These are phyloP conservation scores for Septoria linicola DNA, from an alignment of 2,329 filamentous ascomycete genomes.

Conservation along the genomic window DNA sequence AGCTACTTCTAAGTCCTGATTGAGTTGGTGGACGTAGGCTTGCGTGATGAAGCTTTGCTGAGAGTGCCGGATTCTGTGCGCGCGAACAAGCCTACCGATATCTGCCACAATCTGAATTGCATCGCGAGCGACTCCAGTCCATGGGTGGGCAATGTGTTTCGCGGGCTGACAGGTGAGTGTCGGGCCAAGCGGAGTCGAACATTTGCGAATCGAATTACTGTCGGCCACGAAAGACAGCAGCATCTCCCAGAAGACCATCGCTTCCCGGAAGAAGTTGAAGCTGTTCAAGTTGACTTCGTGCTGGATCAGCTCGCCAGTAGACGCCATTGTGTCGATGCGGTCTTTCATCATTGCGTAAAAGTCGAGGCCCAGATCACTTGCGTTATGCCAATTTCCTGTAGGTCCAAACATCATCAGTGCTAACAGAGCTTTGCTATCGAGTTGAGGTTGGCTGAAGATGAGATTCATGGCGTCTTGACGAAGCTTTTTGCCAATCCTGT, in stretches of 20 bases:
- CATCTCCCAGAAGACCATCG: slow-evolving; percentile 61
- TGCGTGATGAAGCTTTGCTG: slow-evolving; percentile 29
- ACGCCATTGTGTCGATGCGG: slow-evolving; percentile 19
- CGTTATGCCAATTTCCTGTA: slow-evolving; percentile 61
- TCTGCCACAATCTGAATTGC: slow-evolving; percentile 48
- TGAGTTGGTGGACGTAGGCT: slow-evolving; percentile 23
- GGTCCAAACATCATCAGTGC: slow-evolving; percentile 60
- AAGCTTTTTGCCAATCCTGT: slow-evolving; percentile 26
- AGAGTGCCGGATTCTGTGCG: slow-evolving; percentile 19
- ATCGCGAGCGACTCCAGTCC: slow-evolving; percentile 51
- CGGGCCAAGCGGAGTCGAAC: slow-evolving; percentile 28
- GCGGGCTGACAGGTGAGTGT: slow-evolving; percentile 35
- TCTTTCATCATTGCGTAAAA: slow-evolving; percentile 39
- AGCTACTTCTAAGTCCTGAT: slow-evolving; percentile 35
- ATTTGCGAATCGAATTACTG: slow-evolving; percentile 53
- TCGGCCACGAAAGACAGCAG: slow-evolving; percentile 35
- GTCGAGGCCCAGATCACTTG: slow-evolving; percentile 55
- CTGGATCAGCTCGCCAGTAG: slow-evolving; percentile 9
- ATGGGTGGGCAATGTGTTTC: slow-evolving; percentile 35
- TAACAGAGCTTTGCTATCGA: slow-evolving; percentile 42
- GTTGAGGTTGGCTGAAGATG: slow-evolving; percentile 22
- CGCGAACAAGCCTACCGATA: slow-evolving; percentile 42
- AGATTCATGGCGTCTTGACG: slow-evolving; percentile 28
- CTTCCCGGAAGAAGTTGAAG: slow-evolving; percentile 56
- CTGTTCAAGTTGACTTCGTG: slow-evolving; percentile 31